These are phyloP conservation scores for Sedum album DNA, from an alignment of 164 flowering plant species.

Conservation along the genomic window DNA sequence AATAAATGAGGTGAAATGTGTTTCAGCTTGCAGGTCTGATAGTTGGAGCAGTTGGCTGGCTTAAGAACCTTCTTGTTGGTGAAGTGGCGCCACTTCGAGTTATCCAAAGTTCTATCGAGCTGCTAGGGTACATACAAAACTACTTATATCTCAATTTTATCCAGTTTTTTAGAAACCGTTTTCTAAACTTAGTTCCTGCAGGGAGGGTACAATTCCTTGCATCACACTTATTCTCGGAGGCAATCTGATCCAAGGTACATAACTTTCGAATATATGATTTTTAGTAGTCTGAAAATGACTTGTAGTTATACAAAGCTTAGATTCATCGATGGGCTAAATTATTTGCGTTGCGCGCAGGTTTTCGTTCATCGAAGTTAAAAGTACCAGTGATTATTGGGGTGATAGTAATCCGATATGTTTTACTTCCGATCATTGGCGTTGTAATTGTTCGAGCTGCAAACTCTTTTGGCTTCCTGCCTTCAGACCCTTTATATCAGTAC, in stretches of 20 bases:
- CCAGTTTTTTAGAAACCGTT: neutral
- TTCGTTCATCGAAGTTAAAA: conserved; percentile 35
- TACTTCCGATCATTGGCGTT: conserved; percentile 59
- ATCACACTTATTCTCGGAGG: conserved; percentile 91
- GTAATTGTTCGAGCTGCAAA: conserved; percentile 47
- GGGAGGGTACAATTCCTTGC: conserved; percentile 86
- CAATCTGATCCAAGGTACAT: conserved; percentile 73
- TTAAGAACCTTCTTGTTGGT: conserved; percentile 62
- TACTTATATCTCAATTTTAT: neutral
- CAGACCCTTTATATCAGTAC: conserved; percentile 60
- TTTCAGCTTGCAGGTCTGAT: conserved; percentile 63
- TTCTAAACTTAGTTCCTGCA: conserved; percentile 17
- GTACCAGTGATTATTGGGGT: conserved; percentile 34
- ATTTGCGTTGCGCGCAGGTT: conserved; percentile 23
- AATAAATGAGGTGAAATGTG: neutral
- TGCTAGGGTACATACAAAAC: conserved; percentile 58
- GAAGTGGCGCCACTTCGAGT: conserved; percentile 69
- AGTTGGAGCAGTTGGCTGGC: conserved; percentile 60
- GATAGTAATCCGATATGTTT: conserved; percentile 42
- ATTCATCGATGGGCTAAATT: neutral
- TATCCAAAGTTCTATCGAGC: conserved; percentile 54
- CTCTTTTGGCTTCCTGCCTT: conserved; percentile 48
- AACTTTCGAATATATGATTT: neutral
- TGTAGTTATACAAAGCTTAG: neutral
- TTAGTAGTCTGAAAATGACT: neutral